Percentiles rank a stretch among this genome's conserved stretches.
Evolutionary conservation across 208 protist species (phyloP).

Genomic region (Leishmania gerbilli): DNA sequence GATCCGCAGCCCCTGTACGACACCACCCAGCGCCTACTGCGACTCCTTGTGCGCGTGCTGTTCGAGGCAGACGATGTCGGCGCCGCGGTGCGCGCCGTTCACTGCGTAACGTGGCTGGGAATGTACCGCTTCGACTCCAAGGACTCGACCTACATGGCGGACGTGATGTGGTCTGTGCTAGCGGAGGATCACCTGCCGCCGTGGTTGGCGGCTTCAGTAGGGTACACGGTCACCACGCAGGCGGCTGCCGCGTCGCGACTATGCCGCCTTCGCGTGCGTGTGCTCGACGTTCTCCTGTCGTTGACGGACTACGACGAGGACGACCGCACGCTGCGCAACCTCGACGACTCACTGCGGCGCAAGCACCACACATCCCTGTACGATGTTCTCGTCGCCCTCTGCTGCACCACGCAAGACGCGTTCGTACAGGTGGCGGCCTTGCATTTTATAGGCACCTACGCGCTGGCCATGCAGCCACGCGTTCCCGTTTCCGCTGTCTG

Average conservation of each 20-base stretch:
- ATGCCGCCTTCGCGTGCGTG: constrained; percentile 44
- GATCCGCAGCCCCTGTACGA: constrained; percentile 9
- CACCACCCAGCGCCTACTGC: constrained; percentile 17
- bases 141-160: constrained; percentile 43
- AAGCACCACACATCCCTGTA: constrained; percentile 37
- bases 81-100: constrained; percentile 44
- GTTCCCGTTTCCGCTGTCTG: constrained; percentile 46
- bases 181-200: constrained; percentile 2
- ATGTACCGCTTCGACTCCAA: constrained; percentile 80
- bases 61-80: constrained; percentile 46
- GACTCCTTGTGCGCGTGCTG: constrained; percentile 44
- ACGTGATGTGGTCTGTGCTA: constrained; percentile 20
- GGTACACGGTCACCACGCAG: neutral
- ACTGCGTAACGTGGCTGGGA: constrained; percentile 59
- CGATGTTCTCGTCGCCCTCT: constrained; percentile 44
- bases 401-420: constrained; percentile 26
- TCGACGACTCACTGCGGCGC: constrained; percentile 47
- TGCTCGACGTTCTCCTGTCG: constrained; percentile 81
- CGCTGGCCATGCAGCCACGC: constrained; percentile 48
- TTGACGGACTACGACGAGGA: constrained; percentile 79
- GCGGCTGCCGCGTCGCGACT: constrained; percentile 2
- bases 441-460: constrained; percentile 64
- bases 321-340: constrained; percentile 64
- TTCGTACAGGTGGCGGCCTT: constrained; percentile 74
- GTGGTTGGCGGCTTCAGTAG: neutral